Evolutionary conservation across 192 early-diverging fungal species (phyloP).

Genomic region (Coemansia pectinata): DNA sequence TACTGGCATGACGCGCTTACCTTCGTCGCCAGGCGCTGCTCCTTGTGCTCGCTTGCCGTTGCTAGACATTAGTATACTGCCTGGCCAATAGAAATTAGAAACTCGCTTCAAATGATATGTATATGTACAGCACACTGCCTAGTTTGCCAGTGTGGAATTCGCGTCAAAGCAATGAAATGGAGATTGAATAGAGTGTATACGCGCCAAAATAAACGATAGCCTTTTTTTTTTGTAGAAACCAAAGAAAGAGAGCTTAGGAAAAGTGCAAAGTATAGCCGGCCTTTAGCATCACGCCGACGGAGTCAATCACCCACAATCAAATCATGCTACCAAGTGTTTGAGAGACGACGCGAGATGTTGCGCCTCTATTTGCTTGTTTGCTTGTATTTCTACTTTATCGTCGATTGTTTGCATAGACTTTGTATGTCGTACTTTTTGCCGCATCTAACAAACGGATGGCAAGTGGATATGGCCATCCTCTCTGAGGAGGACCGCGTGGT

Average conservation of each 20-base stretch:
- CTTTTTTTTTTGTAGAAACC: not conserved
- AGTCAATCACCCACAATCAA: slow-evolving; percentile 1
- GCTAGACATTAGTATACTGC: slow-evolving; percentile 4
- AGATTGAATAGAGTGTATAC: not conserved
- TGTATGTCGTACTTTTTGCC: slow-evolving; percentile 50
- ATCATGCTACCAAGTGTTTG: not conserved
- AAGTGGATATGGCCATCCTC: slow-evolving; percentile 98
- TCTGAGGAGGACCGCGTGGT: slow-evolving; percentile 98
- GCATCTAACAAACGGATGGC: slow-evolving; percentile 73
- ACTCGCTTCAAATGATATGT: not conserved
- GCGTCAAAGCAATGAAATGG: not conserved
- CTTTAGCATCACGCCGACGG: not conserved
- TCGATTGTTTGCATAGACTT: not conserved
- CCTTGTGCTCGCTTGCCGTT: slow-evolving; percentile 17
- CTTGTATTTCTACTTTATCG: not conserved
- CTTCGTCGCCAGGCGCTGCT: slow-evolving; percentile 34
- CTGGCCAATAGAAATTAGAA: not conserved
- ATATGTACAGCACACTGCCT: slow-evolving; percentile 6
- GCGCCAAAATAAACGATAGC: not conserved
- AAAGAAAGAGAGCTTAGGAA: not conserved
- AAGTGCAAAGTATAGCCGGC: not conserved
- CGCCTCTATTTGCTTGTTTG: not conserved
- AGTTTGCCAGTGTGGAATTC: slow-evolving; percentile 2
- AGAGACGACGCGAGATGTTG: not conserved
- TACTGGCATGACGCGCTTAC: slow-evolving; percentile 11